Percentiles rank a stretch among this genome's conserved stretches.
phyloP scores from a whole-genome alignment of 2,329 filamentous ascomycete genomes.

The Hypoxylon sp. region DNA sequence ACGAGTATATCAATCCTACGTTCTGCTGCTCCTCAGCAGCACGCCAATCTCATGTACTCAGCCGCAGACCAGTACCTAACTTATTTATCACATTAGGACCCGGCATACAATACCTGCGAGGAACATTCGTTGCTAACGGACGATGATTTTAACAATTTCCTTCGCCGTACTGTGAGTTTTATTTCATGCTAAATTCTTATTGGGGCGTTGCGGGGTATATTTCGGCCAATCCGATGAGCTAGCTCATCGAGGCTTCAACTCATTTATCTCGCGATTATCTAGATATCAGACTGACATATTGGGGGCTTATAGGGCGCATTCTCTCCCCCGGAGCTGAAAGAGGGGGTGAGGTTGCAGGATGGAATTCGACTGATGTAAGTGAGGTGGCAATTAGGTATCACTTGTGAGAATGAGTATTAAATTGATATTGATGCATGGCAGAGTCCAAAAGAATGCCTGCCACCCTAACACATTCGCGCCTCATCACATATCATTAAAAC shows the following conservation, averaged over 20 bases:
- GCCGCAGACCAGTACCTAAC: constrained; percentile 18
- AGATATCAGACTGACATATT: constrained; percentile 12
- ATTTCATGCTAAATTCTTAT: constrained; percentile 1
- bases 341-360: constrained; percentile 63
- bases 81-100: constrained; percentile 59
- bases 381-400: constrained; percentile 12
- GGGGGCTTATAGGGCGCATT: constrained; percentile 65
- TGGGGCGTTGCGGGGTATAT: constrained; percentile 18
- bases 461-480: constrained; percentile 72
- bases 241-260: background rate
- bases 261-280: background rate
- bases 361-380: constrained; percentile 71
- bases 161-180: constrained; percentile 63
- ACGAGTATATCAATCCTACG: constrained; percentile 10
- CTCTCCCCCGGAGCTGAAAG: constrained; percentile 60
- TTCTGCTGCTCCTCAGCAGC: constrained; percentile 18
- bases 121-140: constrained; percentile 64
- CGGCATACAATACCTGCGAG: constrained; percentile 64
- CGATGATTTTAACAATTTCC: constrained; percentile 72
- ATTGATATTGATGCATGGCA: constrained; percentile 50
- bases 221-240: constrained; percentile 14
- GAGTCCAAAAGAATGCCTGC: constrained; percentile 70
- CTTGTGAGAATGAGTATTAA: background rate
- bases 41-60: constrained; percentile 9
- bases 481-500: constrained; percentile 67